phyloP scores from a whole-genome alignment of 1,284 basidiomycete genomes.

The Entoloma clypeatum region DNA sequence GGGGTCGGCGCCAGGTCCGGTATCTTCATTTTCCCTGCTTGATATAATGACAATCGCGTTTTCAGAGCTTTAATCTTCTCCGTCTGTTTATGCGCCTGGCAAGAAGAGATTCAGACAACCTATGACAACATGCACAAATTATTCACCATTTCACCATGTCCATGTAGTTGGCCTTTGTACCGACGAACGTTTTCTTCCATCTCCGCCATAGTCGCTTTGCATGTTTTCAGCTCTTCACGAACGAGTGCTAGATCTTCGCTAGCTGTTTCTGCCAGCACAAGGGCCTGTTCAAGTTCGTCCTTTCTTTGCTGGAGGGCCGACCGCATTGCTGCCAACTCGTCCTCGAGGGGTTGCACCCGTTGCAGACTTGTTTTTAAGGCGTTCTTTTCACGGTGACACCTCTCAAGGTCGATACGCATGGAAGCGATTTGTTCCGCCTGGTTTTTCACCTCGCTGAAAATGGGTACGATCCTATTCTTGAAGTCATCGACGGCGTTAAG shows the following conservation, averaged over 20 bases:
- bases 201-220: slow-evolving; percentile 19
- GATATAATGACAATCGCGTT: slow-evolving; percentile 6
- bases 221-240: slow-evolving; percentile 14
- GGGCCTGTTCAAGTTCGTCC: slow-evolving; percentile 21
- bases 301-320: slow-evolving; percentile 13
- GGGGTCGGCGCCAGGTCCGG: neutral
- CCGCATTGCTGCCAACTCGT: slow-evolving; percentile 14
- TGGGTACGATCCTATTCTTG: slow-evolving; percentile 33
- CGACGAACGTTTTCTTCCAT: slow-evolving; percentile 25
- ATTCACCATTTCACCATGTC: slow-evolving; percentile 24
- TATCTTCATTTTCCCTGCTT: neutral
- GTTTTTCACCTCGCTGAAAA: slow-evolving; percentile 26
- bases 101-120: neutral
- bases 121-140: neutral
- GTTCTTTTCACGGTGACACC: slow-evolving; percentile 13
- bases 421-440: slow-evolving; percentile 25
- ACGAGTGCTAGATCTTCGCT: slow-evolving; percentile 20
- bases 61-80: slow-evolving; percentile 17
- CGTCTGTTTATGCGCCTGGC: slow-evolving; percentile 12
- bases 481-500: slow-evolving; percentile 34
- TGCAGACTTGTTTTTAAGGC: slow-evolving; percentile 17
- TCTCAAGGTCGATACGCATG: slow-evolving; percentile 18
- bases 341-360: slow-evolving; percentile 17
- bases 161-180: slow-evolving; percentile 24
- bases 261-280: slow-evolving; percentile 25